Base-by-base conservation (phyloP, 2,329 filamentous ascomycete genomes). In the Ophiostoma pallidulum region DNA sequence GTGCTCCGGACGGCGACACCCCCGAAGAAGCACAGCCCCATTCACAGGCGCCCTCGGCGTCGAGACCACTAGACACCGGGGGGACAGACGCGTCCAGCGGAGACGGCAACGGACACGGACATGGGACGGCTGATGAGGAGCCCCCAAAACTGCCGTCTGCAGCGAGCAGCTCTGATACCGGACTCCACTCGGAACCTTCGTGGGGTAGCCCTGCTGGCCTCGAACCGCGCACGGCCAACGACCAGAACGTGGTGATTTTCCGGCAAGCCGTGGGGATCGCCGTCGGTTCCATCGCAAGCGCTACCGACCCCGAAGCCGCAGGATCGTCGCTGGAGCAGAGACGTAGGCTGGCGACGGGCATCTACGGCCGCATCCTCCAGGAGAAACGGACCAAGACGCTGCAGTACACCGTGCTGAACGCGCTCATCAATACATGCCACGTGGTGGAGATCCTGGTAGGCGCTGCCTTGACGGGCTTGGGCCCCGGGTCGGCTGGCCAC, bases 391-490 rank as follows among this genome's bases (percentile, higher is more conserved):
- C 50, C 28, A 65, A 63, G 48, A 51, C 44, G 2, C 40, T 59
- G n/a, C 62, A 65, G 47, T 66, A 66, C 52, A 56, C 56, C 1
- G 12, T 63, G 1, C 56, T 70, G 9, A 63, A 62, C 32, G 47
- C 56, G 0, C 41, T 71, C 9, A 59, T 74, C 33, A 72, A 73
- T 54, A 18, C 60, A 1, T 63, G 64, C 32, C 66, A 74, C 52
- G 61, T 72, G 33, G 53, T 60, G 1, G 71, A 75, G 52, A 65
- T 75, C 37, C 56, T 74, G 33, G 64, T 73, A 40, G 71, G 69
- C 4, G 72, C 72, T 0, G 62, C 62, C 0, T 60, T 76, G 12
- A 73, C 72, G 1, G 65, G 0, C 59, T 75, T 8, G 71, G 72
- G 0, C 64, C 72, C 0, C 57, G 59, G 0, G 65, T n/a, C 71